Evolutionary conservation across 805 yeast genomes (phyloP).

Genomic region (Candida endomychidarum): DNA sequence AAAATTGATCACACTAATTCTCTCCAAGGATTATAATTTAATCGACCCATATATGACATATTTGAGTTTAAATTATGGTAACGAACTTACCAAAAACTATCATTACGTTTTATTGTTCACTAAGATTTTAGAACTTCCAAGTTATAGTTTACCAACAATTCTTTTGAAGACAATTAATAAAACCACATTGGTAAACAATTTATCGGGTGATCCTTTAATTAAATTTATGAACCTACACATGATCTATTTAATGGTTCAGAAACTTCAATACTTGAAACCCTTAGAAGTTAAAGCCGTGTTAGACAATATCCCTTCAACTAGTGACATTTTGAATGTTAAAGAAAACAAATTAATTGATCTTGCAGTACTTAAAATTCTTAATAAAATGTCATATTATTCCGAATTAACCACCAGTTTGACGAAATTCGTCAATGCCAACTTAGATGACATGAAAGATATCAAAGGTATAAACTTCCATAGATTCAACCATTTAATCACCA

Average conservation of each 20-base stretch:
- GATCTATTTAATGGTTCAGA: slow-evolving; percentile 52
- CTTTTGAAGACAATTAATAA: slow-evolving; percentile 66
- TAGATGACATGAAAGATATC: slow-evolving; percentile 1
- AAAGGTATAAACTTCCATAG: slow-evolving; percentile 10
- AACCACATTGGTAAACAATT: slow-evolving; percentile 54
- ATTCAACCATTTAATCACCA: slow-evolving; percentile 12
- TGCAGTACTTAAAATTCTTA: slow-evolving; percentile 9
- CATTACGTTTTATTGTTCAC: slow-evolving; percentile 56
- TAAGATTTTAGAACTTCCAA: slow-evolving; percentile 54
- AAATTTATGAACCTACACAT: slow-evolving; percentile 66
- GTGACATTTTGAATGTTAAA: slow-evolving; percentile 9
- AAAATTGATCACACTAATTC: slow-evolving; percentile 49
- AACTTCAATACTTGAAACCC: slow-evolving; percentile 36
- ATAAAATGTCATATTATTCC: slow-evolving; percentile 10
- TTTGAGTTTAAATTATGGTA: slow-evolving; percentile 55
- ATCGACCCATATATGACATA: slow-evolving; percentile 67
- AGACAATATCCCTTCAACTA: slow-evolving; percentile 11
- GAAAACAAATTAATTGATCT: slow-evolving; percentile 2
- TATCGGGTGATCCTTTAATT: slow-evolving; percentile 49
- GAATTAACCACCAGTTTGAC: slow-evolving; percentile 9
- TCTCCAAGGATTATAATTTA: slow-evolving; percentile 63
- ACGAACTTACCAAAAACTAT: slow-evolving; percentile 24
- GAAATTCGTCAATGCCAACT: slow-evolving; percentile 7
- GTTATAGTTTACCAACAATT: slow-evolving; percentile 57
- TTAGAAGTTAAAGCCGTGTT: slow-evolving; percentile 9